Base-by-base conservation (phyloP, 73 alveolate genomes). In the Paramecium octaurelia region DNA sequence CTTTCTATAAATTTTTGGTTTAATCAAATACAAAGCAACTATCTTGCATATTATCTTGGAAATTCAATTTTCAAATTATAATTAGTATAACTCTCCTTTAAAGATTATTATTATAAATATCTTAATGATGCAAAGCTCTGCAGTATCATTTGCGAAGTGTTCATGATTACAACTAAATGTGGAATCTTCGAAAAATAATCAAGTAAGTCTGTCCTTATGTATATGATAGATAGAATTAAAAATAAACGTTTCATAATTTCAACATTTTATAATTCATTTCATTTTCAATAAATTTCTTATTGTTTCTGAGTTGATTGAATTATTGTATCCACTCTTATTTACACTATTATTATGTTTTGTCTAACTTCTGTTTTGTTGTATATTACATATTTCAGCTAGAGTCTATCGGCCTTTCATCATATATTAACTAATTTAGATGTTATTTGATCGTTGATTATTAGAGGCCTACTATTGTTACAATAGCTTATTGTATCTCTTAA, bases 321-420 rank as follows among this genome's bases (percentile, higher is more conserved):
- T 54, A 54, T 18, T 54, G 6, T 54, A 54, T 18, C 69, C 69
- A 54, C 69, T 54, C 31, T 54, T 54, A 54, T 54, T 64, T 6
- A 27, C 1, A 64, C 84, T 64, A 12, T 27, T 64, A 34, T 34
- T 64, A 23, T 5, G 31, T 34, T 64, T 64, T 3, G 50, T 34
- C 9, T 64, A 24, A 64, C 84, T 64, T 31, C 84, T 27, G 27
- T 42, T 64, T n/a, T 46, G 84, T 42, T 27, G 31, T 31, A 64
- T 64, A 64, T 64, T 64, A 20, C 84, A 23, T 8, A 64, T 64
- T 27, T 64, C 84, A 27, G 84, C 84, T 64, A 64, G 27, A 12
- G 84, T 64, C 6, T 64, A 64, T 64, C 84, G 24, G 12, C 84
- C 84, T 34, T 64, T 64, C 84, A 64, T 64, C 84, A 64, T 64